Evolutionary conservation across 805 yeast genomes (phyloP), one percentile per base, ranked within the genome.

Genomic region (Teunomyces panamensis): DNA sequence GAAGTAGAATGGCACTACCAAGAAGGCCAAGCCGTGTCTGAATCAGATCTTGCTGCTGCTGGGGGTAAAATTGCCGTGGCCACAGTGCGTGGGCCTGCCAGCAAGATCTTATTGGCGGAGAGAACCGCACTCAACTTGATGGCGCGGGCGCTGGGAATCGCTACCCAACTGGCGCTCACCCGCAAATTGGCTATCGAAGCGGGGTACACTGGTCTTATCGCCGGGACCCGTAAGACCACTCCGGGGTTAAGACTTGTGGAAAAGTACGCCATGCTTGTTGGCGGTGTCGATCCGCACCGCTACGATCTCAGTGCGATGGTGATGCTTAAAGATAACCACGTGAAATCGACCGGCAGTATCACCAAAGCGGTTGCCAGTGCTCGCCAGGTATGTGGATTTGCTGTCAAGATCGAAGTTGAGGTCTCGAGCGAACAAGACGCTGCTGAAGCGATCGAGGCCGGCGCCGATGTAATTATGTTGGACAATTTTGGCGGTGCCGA

Each of bases 211-310:
- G 98, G 98, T 0, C 77, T 85, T 20, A 89, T 91, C 62, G 97
- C 98, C 0, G 98, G 97, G 5, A 91, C 98, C 1, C 80, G 98
- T 62, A 91, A 91, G 68, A 92, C 97, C n/a, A 92, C 98, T 0
- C 98, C 98, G 0, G 98, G 98, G 0, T 77, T 91, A 52, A 80
- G 98, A 59, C 73, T 84, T 37, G 69, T 92, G 49, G 98, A 91
- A 63, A 91, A 91, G 64, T 91, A 91, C 68, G 85, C 96, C 20
- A 92, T 91, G 98, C 70, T 89, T 29, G 95, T 91, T 8, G 98
- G 97, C 29, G 97, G 97, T 3, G 87, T 89, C 47, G 98, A 91
- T 62, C 79, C 94, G 47, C 98, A 91, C 65, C 77, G 98, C 53
- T 89, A 89, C 62, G 97, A 92, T 63, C 78, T 91, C 48, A 84